Conservation (phyloP, 305 asterid species). For the Nicotiana rustica region DNA sequence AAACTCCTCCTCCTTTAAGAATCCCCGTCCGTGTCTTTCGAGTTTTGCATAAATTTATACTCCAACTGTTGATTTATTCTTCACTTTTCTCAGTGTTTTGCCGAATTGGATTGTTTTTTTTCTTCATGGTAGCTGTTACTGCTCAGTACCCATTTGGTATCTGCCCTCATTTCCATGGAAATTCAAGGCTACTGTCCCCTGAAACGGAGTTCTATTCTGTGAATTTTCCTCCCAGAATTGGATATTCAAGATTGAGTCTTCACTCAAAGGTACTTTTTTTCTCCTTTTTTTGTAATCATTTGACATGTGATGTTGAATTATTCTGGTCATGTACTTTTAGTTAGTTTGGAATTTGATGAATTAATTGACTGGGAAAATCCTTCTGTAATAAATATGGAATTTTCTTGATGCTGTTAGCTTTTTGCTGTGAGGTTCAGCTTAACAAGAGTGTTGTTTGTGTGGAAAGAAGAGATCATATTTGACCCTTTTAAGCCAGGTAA, state of each 20-base stretch:
- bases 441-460: background rate
- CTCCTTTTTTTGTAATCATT: conserved; percentile 26
- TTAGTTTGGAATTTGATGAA: background rate
- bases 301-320: conserved; percentile 49
- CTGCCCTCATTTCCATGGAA: conserved; percentile 47
- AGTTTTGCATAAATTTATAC: background rate
- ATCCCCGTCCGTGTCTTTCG: background rate
- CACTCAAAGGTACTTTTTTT: conserved; percentile 44
- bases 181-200: conserved; percentile 47
- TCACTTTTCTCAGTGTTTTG: background rate
- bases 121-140: conserved; percentile 56
- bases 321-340: background rate
- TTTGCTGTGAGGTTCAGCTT: background rate
- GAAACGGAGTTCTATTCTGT: conserved; percentile 47
- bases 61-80: background rate
- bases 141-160: conserved; percentile 51
- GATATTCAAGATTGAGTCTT: conserved; percentile 47
- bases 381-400: background rate
- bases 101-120: background rate
- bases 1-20: background rate
- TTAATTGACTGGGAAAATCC: background rate
- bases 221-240: conserved; percentile 51
- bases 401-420: background rate
- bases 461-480: background rate
- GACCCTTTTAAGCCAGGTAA: background rate